phyloP scores from a whole-genome alignment of 2,329 filamentous ascomycete genomes.

The Lachnellula suecica region DNA sequence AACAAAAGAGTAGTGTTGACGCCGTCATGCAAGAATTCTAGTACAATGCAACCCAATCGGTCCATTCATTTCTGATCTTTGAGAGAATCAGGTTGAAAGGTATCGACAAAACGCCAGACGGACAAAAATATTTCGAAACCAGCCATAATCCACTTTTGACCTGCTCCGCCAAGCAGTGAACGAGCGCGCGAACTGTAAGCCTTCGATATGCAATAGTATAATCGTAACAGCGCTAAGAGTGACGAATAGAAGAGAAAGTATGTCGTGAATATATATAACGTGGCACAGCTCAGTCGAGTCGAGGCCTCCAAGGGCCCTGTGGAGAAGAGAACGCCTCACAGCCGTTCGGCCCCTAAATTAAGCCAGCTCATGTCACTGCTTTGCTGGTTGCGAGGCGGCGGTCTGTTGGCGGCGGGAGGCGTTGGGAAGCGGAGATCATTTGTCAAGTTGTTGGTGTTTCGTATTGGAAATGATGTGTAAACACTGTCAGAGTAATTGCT shows the following conservation, averaged over 20 bases:
- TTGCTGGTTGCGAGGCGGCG: constrained; percentile 3
- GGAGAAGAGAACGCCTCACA: constrained; percentile 18
- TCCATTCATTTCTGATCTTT: background rate
- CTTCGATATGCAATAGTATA: constrained; percentile 3
- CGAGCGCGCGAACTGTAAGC: background rate
- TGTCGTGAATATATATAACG: constrained; percentile 4
- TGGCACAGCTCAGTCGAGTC: background rate
- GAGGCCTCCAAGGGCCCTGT: background rate
- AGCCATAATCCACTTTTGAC: background rate
- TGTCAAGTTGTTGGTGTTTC: constrained; percentile 26
- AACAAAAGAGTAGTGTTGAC: background rate
- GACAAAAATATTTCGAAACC: constrained; percentile 1
- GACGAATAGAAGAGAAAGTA: constrained; percentile 3
- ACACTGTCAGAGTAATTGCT: constrained; percentile 49
- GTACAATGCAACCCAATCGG: background rate
- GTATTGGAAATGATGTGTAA: constrained; percentile 43
- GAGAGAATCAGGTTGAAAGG: background rate
- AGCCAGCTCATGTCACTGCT: constrained; percentile 78
- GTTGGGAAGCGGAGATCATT: constrained; percentile 17
- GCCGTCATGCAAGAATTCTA: constrained; percentile 1
- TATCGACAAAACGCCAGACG: constrained; percentile 2
- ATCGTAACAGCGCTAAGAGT: background rate
- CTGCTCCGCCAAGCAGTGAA: background rate
- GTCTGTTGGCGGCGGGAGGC: constrained; percentile 12
- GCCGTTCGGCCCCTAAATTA: constrained; percentile 54